Evolutionary conservation across 2,329 filamentous ascomycete species (phyloP).

Genomic region (Zasmidium cellare): DNA sequence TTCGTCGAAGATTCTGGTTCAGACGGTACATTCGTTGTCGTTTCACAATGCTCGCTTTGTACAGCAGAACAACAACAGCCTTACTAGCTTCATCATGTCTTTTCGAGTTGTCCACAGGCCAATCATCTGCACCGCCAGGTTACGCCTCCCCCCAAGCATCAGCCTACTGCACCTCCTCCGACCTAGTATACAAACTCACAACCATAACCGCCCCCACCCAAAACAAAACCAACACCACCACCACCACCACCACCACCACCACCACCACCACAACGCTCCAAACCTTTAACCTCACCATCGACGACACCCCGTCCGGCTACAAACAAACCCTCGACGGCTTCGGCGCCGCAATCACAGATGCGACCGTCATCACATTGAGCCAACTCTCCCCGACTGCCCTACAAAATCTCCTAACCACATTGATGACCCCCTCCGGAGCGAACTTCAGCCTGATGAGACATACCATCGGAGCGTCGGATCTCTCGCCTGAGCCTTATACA

Average conservation of each 20-base stretch:
- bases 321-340: slow-evolving; percentile 21
- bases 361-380: slow-evolving; percentile 20
- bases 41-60: too few relatives aligned
- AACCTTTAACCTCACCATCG: slow-evolving; percentile 21
- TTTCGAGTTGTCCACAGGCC: background rate
- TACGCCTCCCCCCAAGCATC: slow-evolving; percentile 6
- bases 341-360: slow-evolving; percentile 22
- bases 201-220: slow-evolving; percentile 13
- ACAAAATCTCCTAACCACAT: slow-evolving; percentile 10
- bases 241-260: background rate
- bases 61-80: background rate
- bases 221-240: slow-evolving; percentile 3
- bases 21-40: too few relatives aligned
- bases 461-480: slow-evolving; percentile 21
- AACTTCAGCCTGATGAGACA: slow-evolving; percentile 23
- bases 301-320: slow-evolving; percentile 24
- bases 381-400: slow-evolving; percentile 12
- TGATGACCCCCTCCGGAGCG: slow-evolving; percentile 19
- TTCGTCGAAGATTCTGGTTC: background rate
- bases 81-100: background rate
- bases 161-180: slow-evolving; percentile 17
- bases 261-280: slow-evolving; percentile 7
- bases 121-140: background rate
- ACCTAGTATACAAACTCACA: slow-evolving; percentile 18
- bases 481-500: slow-evolving; percentile 20